phyloP scores from a whole-genome alignment of 2,329 filamentous ascomycete genomes.

The Penicillium sp. region DNA sequence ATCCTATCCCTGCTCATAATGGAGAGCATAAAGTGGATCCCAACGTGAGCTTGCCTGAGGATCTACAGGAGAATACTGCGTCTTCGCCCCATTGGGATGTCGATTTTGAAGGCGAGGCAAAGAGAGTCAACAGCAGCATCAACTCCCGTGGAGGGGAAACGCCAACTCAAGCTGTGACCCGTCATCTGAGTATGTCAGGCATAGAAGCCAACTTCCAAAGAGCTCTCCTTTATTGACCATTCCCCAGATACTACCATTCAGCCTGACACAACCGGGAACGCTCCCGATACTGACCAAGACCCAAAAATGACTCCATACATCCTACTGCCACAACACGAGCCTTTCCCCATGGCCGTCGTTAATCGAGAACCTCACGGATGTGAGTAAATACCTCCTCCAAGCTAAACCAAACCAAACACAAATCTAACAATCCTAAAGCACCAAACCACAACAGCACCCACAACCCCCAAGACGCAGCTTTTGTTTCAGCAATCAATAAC shows the following conservation, averaged over 20 bases:
- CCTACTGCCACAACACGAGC: slow-evolving; percentile 51
- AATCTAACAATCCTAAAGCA: slow-evolving; percentile 26
- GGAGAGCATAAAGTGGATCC: slow-evolving; percentile 3
- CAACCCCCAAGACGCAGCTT: slow-evolving; percentile 74
- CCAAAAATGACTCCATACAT: slow-evolving; percentile 68
- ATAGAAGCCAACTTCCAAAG: background rate
- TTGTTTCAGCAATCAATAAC: slow-evolving; percentile 67
- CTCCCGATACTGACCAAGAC: slow-evolving; percentile 53
- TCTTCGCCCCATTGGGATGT: slow-evolving; percentile 64
- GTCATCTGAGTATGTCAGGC: slow-evolving; percentile 56
- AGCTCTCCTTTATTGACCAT: background rate
- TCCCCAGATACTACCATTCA: slow-evolving; percentile 55
- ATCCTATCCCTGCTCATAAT: slow-evolving; percentile 23
- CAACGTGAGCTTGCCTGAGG: slow-evolving; percentile 12
- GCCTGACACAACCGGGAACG: slow-evolving; percentile 50
- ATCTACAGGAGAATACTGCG: slow-evolving; percentile 57
- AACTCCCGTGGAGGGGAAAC: slow-evolving; percentile 53
- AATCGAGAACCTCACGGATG: slow-evolving; percentile 66
- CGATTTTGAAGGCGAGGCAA: slow-evolving; percentile 61
- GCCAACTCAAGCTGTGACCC: slow-evolving; percentile 58
- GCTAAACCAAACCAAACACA: background rate
- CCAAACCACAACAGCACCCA: slow-evolving; percentile 60
- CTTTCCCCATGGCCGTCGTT: slow-evolving; percentile 70
- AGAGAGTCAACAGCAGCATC: slow-evolving; percentile 60
- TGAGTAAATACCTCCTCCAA: slow-evolving; percentile 16